phyloP scores from a whole-genome alignment of 179 eudicot species.

The Pouteria campechiana region DNA sequence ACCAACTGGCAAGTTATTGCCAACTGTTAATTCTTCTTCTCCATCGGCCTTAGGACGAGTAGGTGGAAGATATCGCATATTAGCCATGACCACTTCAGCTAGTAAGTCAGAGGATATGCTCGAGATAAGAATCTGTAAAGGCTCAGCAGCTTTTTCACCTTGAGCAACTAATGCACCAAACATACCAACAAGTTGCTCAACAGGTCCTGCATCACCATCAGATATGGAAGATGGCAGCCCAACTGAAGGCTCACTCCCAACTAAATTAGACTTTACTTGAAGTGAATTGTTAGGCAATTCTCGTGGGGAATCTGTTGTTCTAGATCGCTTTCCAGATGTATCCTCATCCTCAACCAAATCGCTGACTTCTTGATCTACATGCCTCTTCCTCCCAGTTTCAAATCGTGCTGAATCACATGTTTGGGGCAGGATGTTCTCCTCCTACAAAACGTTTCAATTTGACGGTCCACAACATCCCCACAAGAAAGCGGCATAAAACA shows the following conservation, averaged over 20 bases:
- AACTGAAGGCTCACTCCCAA: constrained; percentile 15
- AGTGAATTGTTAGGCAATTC: too few species aligned
- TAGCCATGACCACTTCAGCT: constrained; percentile 84
- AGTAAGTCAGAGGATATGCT: constrained; percentile 88
- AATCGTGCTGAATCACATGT: constrained; percentile 17
- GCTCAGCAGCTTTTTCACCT: constrained; percentile 73
- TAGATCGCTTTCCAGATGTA: constrained; percentile 59
- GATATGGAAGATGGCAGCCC: constrained; percentile 16
- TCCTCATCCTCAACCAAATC: constrained; percentile 41
- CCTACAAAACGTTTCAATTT: constrained; percentile 42
- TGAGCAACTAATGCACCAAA: constrained; percentile 84
- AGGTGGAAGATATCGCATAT: constrained; percentile 64
- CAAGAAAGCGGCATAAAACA: too few species aligned
- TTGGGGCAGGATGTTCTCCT: constrained; percentile 29
- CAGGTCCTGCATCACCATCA: constrained; percentile 56
- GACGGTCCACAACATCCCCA: too few species aligned
- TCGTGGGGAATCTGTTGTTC: constrained; percentile 30
- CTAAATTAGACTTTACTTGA: too few species aligned
- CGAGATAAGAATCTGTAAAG: constrained; percentile 75
- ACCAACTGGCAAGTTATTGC: constrained; percentile 35
- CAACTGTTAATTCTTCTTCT: constrained; percentile 28
- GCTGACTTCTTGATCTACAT: constrained; percentile 25
- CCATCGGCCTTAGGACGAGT: constrained; percentile 39
- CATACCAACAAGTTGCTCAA: constrained; percentile 78
- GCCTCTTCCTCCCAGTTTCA: constrained; percentile 56